Conservation (phyloP, 2,329 filamentous ascomycete species). For the Fusarium torulosum region DNA sequence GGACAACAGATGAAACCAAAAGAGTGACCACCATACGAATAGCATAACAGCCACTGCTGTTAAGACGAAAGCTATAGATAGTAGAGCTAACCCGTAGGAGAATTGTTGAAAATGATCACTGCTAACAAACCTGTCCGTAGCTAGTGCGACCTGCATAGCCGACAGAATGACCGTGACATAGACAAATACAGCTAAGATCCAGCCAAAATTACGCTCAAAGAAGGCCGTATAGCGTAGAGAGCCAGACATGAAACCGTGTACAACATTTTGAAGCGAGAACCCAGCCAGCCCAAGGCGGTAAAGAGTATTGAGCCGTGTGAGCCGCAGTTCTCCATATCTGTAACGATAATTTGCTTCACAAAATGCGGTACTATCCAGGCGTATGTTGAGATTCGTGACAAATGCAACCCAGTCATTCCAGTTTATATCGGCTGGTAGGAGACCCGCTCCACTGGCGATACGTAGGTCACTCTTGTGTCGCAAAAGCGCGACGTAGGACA, state of each 20-base stretch:
- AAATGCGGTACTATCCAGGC: not conserved
- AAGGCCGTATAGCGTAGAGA: not conserved
- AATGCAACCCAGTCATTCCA: constrained; percentile 16
- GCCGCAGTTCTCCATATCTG: constrained; percentile 24
- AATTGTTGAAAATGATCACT: not conserved
- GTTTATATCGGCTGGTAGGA: not conserved
- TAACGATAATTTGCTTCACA: constrained; percentile 5
- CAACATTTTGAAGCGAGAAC: not conserved
- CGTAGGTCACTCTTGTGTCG: not conserved
- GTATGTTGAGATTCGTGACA: not conserved
- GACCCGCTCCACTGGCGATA: not conserved
- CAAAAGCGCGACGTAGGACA: not conserved
- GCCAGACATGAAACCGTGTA: not conserved
- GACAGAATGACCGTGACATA: not conserved
- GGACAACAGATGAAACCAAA: constrained; percentile 2
- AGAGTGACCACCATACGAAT: not conserved
- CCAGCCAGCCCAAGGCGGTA: constrained; percentile 11
- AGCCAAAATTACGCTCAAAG: not conserved
- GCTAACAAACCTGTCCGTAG: not conserved
- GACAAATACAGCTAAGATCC: not conserved
- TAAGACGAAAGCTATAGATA: not conserved
- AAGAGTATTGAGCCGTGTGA: constrained; percentile 26
- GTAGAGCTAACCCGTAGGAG: not conserved
- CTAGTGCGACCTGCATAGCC: not conserved
- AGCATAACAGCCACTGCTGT: not conserved